These are phyloP conservation scores for Aegilops umbellulata DNA, from an alignment of 176 grass and related monocot species.

Conservation along the genomic window DNA sequence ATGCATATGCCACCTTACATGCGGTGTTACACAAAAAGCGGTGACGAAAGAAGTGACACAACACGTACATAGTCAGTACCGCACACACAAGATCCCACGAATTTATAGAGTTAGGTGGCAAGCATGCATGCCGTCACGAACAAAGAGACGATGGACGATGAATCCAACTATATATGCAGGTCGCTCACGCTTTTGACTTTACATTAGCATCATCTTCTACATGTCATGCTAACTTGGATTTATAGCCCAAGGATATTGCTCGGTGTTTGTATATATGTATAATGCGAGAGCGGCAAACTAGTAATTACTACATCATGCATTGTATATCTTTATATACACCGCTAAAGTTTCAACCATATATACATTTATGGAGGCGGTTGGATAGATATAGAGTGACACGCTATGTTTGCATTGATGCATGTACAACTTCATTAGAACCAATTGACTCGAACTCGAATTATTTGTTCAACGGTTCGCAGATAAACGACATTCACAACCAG, in stretches of 20 bases:
- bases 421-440: background rate
- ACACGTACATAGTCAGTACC: background rate
- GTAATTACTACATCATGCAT: background rate
- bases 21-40: background rate
- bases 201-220: background rate
- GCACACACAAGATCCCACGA: background rate
- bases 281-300: background rate
- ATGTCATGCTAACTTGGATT: background rate
- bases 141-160: background rate
- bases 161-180: background rate
- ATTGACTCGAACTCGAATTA: rapidly evolving
- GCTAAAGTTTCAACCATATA: background rate
- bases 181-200: background rate
- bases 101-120: background rate
- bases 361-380: background rate
- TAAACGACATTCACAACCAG: background rate
- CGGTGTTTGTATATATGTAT: background rate
- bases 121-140: background rate
- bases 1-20: background rate
- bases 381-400: background rate
- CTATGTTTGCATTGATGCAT: too few species aligned
- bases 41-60: background rate
- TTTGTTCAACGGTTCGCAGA: background rate
- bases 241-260: background rate
- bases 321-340: background rate